Percentiles rank a stretch among this genome's conserved stretches.
phyloP scores from a whole-genome alignment of 805 yeast genomes.

The Saccharomycodes ludwigii region DNA sequence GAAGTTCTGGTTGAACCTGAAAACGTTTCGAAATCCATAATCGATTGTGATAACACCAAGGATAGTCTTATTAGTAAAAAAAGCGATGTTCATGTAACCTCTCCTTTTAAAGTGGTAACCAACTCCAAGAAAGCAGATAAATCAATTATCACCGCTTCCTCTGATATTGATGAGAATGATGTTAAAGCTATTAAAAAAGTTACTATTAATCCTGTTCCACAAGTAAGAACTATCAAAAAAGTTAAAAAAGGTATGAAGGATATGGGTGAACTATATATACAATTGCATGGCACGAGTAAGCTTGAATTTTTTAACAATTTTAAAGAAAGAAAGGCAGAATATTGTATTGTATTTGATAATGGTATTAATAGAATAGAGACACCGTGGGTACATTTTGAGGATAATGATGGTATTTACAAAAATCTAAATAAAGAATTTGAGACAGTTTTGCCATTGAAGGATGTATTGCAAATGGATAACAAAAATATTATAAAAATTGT shows the following conservation, averaged over 20 bases:
- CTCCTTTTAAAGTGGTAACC: conserved; percentile 1
- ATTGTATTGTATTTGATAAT: conserved; percentile 51
- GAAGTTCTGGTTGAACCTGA: background rate
- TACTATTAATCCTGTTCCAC: background rate
- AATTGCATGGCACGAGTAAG: conserved; percentile 33
- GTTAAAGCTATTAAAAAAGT: background rate
- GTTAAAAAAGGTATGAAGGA: conserved; percentile 7
- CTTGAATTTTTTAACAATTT: conserved; percentile 36
- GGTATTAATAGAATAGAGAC: conserved; percentile 73
- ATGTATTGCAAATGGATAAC: conserved; percentile 10
- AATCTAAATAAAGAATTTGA: conserved; percentile 86
- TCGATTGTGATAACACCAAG: background rate
- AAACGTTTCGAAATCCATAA: background rate
- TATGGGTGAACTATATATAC: conserved; percentile 41
- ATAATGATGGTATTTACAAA: conserved; percentile 18
- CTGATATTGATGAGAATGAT: background rate
- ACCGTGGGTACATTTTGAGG: conserved; percentile 27
- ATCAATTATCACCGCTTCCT: background rate
- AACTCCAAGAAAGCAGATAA: background rate
- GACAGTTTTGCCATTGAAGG: conserved; percentile 37
- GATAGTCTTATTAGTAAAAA: too few relatives aligned
- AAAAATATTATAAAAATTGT: conserved; percentile 43
- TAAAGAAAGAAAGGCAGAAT: conserved; percentile 31
- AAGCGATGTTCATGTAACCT: background rate
- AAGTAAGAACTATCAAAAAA: background rate